These are phyloP conservation scores for Myxozyma nipponensis DNA, from an alignment of 805 yeast genomes.

Conservation along the genomic window DNA sequence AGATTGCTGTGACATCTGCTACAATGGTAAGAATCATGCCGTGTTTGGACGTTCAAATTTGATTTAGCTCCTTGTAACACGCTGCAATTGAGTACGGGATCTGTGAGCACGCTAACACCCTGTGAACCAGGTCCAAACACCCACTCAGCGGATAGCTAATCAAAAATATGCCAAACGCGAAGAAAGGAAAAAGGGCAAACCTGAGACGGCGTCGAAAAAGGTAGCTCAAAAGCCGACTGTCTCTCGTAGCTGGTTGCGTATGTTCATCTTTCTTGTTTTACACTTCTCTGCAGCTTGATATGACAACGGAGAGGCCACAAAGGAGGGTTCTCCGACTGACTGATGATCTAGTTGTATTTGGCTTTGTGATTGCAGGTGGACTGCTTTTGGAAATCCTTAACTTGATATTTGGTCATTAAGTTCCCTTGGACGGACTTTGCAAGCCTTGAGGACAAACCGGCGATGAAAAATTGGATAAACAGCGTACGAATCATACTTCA, in stretches of 20 bases:
- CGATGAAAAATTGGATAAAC: not conserved
- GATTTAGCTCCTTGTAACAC: no score
- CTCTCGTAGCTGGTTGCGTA: slow-evolving; percentile 63
- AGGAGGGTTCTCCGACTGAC: not conserved
- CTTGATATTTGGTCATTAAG: slow-evolving; percentile 13
- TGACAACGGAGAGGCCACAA: not conserved
- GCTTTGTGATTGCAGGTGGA: slow-evolving; percentile 23
- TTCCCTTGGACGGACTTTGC: not conserved
- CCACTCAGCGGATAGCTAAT: slow-evolving; percentile 84
- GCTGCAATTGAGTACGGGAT: no score
- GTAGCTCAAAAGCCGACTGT: slow-evolving; percentile 46
- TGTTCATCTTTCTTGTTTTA: slow-evolving; percentile 31
- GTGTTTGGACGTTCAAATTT: no score
- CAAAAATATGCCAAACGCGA: slow-evolving; percentile 71
- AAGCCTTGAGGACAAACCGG: no score
- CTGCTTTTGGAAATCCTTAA: slow-evolving; percentile 18
- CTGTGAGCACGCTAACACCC: no score
- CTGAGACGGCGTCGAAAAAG: slow-evolving; percentile 40
- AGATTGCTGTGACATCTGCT: no score
- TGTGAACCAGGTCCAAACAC: slow-evolving; percentile 58
- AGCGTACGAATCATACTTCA: not conserved
- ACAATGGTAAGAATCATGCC: no score
- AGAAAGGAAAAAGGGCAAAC: slow-evolving; percentile 72
- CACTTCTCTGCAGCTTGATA: not conserved
- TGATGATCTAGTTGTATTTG: slow-evolving; percentile 12